These are phyloP conservation scores for Colletotrichum noveboracense DNA, from an alignment of 2,329 filamentous ascomycete genomes.

Conservation along the genomic window DNA sequence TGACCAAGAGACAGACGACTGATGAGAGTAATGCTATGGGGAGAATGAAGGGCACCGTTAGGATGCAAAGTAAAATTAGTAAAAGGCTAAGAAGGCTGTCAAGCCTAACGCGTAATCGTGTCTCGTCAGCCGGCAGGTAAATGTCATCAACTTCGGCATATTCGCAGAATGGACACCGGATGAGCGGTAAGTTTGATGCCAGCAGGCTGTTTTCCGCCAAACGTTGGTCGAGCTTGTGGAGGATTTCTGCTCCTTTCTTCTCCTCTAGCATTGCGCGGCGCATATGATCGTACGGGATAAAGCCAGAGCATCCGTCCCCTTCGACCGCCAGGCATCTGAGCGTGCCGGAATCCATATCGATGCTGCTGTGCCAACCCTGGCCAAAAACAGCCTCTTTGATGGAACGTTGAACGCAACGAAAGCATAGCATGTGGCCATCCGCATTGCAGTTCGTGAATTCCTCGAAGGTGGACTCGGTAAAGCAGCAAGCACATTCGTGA, in stretches of 20 bases:
- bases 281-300: conserved; percentile 72
- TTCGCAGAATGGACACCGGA: conserved; percentile 87
- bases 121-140: conserved; percentile 63
- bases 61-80: conserved; percentile 58
- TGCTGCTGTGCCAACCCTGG: conserved; percentile 85
- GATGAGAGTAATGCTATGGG: conserved; percentile 54
- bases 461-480: conserved; percentile 72
- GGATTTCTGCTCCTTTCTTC: conserved; percentile 72
- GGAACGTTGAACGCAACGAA: conserved; percentile 81
- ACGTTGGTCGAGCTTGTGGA: conserved; percentile 79
- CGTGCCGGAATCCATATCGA: conserved; percentile 74
- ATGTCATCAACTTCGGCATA: conserved; percentile 89
- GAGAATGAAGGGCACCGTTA: conserved; percentile 62
- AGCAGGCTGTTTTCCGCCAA: conserved; percentile 78
- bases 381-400: conserved; percentile 90
- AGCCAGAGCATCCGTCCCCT: conserved; percentile 73
- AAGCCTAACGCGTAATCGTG: conserved; percentile 61
- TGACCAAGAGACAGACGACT: conserved; percentile 48
- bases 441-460: conserved; percentile 74
- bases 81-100: conserved; percentile 52
- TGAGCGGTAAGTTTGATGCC: conserved; percentile 74
- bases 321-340: conserved; percentile 84
- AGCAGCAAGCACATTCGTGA: conserved; percentile 82
- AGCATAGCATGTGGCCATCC: conserved; percentile 76
- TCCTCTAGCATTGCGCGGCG: conserved; percentile 74